These are phyloP conservation scores for Xylaria curta DNA, from an alignment of 495 filamentous ascomycete genomes.

Conservation along the genomic window DNA sequence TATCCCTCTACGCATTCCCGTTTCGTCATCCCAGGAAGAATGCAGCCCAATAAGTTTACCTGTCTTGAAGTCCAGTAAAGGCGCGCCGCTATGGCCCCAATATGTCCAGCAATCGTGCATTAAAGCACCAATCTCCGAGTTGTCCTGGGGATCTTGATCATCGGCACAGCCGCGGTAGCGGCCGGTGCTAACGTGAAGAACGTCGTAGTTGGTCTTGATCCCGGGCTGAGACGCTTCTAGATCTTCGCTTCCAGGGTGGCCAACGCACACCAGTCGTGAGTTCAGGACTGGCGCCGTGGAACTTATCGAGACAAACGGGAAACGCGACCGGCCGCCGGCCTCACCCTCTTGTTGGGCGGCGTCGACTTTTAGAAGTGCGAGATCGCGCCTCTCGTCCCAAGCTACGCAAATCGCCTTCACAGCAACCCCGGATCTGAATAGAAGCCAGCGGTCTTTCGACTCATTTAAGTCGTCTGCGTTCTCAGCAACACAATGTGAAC, in stretches of 20 bases:
- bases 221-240: constrained; percentile 42
- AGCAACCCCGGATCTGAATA: neutral
- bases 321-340: neutral
- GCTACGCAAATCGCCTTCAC: constrained; percentile 10
- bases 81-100: constrained; percentile 59
- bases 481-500: constrained; percentile 55
- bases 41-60: constrained; percentile 51
- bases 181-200: constrained; percentile 50
- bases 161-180: constrained; percentile 44
- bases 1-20: constrained; percentile 54
- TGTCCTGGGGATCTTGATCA: constrained; percentile 50
- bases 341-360: neutral
- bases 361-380: neutral
- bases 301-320: neutral
- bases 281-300: neutral
- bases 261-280: constrained; percentile 41
- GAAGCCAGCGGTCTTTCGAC: neutral
- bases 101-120: constrained; percentile 62
- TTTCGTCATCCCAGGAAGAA: constrained; percentile 55
- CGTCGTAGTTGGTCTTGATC: constrained; percentile 50
- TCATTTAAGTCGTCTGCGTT: constrained; percentile 34
- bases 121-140: constrained; percentile 55
- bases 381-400: constrained; percentile 6
- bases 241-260: constrained; percentile 55
- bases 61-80: constrained; percentile 41